phyloP scores from a whole-genome alignment of 2,329 filamentous ascomycete species.

The Colletotrichum acutatum region DNA sequence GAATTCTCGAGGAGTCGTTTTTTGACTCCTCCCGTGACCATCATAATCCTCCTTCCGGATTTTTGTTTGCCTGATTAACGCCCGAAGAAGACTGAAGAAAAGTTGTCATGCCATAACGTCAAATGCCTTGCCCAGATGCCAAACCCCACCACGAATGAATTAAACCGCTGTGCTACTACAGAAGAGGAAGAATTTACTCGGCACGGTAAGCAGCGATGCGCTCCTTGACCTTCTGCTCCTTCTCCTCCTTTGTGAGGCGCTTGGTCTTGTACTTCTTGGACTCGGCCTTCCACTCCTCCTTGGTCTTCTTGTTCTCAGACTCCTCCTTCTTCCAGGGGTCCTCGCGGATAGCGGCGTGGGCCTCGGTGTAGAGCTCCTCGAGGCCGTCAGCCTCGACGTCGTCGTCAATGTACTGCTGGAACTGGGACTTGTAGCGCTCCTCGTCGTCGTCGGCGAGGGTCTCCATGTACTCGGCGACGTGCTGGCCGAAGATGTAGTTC shows the following conservation, averaged over 20 bases:
- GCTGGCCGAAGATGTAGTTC: conserved; percentile 99
- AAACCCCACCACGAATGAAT: conserved; percentile 3
- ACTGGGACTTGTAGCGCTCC: conserved; percentile 99
- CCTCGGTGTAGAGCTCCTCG: conserved; percentile 95
- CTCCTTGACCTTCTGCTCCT: conserved; percentile 83
- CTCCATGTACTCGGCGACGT: conserved; percentile 99
- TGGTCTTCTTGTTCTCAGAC: conserved; percentile 88
- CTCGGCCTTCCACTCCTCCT: conserved; percentile 97
- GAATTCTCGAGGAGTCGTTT: conserved; percentile 28
- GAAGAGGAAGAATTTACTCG: conserved; percentile 48
- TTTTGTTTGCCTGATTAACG: conserved; percentile 36
- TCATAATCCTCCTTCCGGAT: conserved; percentile 32
- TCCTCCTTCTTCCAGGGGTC: conserved; percentile 96
- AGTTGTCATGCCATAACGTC: conserved; percentile 34
- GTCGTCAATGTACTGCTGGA: conserved; percentile 97
- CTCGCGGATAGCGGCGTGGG: conserved; percentile 96
- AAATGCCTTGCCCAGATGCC: conserved; percentile 17
- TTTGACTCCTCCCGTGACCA: conserved; percentile 29
- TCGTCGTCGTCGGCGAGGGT: conserved; percentile 98
- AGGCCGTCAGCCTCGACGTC: conserved; percentile 96
- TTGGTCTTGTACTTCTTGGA: conserved; percentile 85
- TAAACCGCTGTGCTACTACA: conserved; percentile 25
- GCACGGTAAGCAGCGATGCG: conserved; percentile 87
- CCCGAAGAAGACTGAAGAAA: conserved; percentile 28
- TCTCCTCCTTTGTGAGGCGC: conserved; percentile 88